Base-by-base conservation (phyloP, 495 filamentous ascomycete genomes). In the Neurospora hispaniola region DNA sequence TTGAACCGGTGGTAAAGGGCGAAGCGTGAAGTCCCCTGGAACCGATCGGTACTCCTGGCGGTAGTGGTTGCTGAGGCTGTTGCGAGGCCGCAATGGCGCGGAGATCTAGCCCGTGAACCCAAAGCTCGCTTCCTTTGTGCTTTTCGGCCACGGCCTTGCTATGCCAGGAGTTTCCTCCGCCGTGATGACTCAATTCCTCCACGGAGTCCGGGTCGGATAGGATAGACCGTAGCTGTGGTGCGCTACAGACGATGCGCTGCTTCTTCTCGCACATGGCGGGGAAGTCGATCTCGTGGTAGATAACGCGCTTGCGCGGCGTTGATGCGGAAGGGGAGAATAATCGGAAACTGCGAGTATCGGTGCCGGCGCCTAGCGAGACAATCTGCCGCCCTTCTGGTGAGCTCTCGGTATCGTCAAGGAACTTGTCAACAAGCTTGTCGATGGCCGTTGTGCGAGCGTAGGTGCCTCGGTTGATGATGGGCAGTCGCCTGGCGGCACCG, bases 271-370 rank as follows among this genome's bases (percentile, higher is more conserved):
- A 90, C 74, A 94, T 94, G 54, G 87, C 81, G 0, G 91, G 85
- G 80, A 98, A 99, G 81, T 98, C 96, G 74, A 99, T 84, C 80
- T 99, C 96, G 79, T 98, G 94, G 80, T 98, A 99, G 71, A 89
- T 77, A 40, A 98, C 79, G 59, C 54, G 54, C 54, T 83, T 79
- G 73, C 73, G 62, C 46, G 73, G 71, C 71, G 70, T 70, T 35
- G 70, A 78, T 20, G 69, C 71, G 41, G 74, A 77, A 20, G 75
- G 79, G 62, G 75, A 81, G 78, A 89, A 82, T 54, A 94, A 84
- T 31, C 93, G 90, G 74, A 97, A 92, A 76, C 88, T 90, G 23
- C 96, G 88, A 9, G 96, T 99, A 77, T 99, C 96, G 8, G 95
- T 94, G 20, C 96, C 96, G 31, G 96, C 96, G 66, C 96, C 96